Evolutionary conservation across 1,139 yeast genomes (phyloP).

Genomic region (Taphrina wiesneri): DNA sequence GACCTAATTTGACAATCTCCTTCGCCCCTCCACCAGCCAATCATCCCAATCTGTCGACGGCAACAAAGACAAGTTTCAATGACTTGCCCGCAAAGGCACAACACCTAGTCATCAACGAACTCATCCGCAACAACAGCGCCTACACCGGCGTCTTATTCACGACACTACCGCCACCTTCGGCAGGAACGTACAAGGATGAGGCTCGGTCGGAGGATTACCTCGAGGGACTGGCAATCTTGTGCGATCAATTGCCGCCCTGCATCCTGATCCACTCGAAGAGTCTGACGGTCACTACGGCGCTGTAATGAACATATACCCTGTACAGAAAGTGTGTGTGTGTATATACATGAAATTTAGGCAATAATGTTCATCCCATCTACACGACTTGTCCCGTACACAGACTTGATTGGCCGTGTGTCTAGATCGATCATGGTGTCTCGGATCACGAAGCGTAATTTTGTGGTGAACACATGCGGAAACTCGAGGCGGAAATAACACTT

Average conservation of each 20-base stretch:
- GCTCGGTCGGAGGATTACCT: slow-evolving; percentile 73
- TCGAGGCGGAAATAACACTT: no score
- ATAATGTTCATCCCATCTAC: no score
- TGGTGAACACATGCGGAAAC: no score
- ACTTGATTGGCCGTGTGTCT: no score
- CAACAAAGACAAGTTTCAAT: slow-evolving; percentile 56
- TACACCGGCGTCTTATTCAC: slow-evolving; percentile 73
- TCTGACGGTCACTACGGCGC: slow-evolving; percentile 90
- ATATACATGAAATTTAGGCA: no score
- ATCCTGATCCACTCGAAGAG: slow-evolving; percentile 84
- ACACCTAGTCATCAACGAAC: slow-evolving; percentile 79
- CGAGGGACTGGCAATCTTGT: slow-evolving; percentile 75
- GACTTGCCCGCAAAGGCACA: slow-evolving; percentile 90
- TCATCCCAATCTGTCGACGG: background rate
- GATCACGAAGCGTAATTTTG: no score
- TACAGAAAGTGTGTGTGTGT: background rate
- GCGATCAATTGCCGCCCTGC: slow-evolving; percentile 76
- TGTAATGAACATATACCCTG: slow-evolving; percentile 46
- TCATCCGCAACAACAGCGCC: slow-evolving; percentile 66
- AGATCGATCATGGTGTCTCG: no score
- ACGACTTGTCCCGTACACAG: no score
- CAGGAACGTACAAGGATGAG: slow-evolving; percentile 73
- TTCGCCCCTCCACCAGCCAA: slow-evolving; percentile 15
- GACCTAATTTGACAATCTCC: background rate
- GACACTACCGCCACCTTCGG: slow-evolving; percentile 82